Base-by-base conservation (phyloP, 2,329 filamentous ascomycete genomes). In the Metarhizium robertsii region DNA sequence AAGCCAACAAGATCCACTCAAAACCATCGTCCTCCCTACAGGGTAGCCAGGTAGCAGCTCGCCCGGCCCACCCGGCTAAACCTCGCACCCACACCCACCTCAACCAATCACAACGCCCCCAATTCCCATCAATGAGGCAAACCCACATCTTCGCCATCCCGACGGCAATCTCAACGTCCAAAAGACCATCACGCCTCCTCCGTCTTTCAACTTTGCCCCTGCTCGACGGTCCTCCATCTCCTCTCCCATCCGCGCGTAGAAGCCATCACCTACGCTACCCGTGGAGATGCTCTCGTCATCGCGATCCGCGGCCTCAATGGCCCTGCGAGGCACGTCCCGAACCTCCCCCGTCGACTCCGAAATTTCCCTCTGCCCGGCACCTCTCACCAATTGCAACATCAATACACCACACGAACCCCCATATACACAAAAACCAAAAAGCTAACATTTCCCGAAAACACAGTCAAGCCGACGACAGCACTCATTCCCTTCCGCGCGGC, bases 401-500 rank as follows among this genome's bases (percentile, higher is more conserved):
- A 42, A 42, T 6, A 13, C 43, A 7, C 8, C n/a, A 46, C 43
- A 7, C n/a, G 6, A 46, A 18, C 25, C 4, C 4, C 25, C 25
- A 25, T 25, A 25, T 1, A 25, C 3, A 46, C 43, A 8, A 46
- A 25, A 20, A 2, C 1, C 14, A 25, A 46, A 46, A n/a, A 20
- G 25, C 25, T 48, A 48, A 48, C 45, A 3, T 1, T 11, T 1
- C 13, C 13, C 20, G 13, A 2, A 7, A 4, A 42, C 46, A 64
- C 66, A 90, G 87, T 77, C 71, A 87, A 84, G 74, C 87, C 88
- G 61, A 73, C 80, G 54, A 76, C 77, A 55, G 75, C 83, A 57
- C 73, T 88, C 65, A 69, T 86, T 58, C 81, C 85, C 61, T 82
- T 84, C 71, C 79, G 85, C 70, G 77, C 79, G 65, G 78, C 79